phyloP scores from a whole-genome alignment of 2,329 filamentous ascomycete species.

The Sporothrix pseudoabietina region DNA sequence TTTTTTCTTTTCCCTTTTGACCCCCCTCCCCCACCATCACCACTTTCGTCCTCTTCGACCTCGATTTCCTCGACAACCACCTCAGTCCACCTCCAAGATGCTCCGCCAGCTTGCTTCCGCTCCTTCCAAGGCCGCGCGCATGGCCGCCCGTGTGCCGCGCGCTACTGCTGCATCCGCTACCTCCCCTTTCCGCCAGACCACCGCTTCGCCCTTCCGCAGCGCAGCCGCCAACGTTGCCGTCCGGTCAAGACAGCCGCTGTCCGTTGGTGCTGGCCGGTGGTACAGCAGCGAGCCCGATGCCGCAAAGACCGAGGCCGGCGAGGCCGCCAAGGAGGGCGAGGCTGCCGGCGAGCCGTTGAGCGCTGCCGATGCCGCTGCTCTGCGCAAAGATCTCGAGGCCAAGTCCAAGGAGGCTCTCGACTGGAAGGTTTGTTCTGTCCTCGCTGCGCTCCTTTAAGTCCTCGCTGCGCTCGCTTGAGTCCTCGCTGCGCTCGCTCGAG shows the following conservation, averaged over 20 bases:
- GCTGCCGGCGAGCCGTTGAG: conserved; percentile 39
- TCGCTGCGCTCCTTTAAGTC: background rate
- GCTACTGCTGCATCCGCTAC: background rate
- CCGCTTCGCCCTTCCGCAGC: conserved; percentile 34
- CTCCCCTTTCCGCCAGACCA: conserved; percentile 36
- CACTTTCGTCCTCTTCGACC: background rate
- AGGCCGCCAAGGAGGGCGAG: conserved; percentile 29
- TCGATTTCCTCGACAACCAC: background rate
- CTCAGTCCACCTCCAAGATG: conserved; percentile 23
- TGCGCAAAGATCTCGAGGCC: conserved; percentile 56
- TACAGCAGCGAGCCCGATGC: conserved; percentile 52
- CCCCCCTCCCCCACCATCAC: background rate
- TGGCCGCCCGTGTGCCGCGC: conserved; percentile 28
- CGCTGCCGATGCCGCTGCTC: conserved; percentile 42
- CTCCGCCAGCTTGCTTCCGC: conserved; percentile 31
- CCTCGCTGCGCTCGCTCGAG: background rate
- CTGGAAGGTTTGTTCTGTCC: conserved; percentile 68
- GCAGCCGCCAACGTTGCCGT: conserved; percentile 14
- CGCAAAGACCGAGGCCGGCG: conserved; percentile 35
- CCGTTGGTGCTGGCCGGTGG: conserved; percentile 40
- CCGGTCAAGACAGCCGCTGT: conserved; percentile 25
- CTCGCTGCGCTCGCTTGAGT: background rate
- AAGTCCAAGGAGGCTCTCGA: conserved; percentile 64
- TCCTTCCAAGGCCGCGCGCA: conserved; percentile 29
- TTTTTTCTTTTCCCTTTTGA: no score